These are phyloP conservation scores for Thermothielavioides terrestris DNA, from an alignment of 495 filamentous ascomycete genomes.

Conservation along the genomic window DNA sequence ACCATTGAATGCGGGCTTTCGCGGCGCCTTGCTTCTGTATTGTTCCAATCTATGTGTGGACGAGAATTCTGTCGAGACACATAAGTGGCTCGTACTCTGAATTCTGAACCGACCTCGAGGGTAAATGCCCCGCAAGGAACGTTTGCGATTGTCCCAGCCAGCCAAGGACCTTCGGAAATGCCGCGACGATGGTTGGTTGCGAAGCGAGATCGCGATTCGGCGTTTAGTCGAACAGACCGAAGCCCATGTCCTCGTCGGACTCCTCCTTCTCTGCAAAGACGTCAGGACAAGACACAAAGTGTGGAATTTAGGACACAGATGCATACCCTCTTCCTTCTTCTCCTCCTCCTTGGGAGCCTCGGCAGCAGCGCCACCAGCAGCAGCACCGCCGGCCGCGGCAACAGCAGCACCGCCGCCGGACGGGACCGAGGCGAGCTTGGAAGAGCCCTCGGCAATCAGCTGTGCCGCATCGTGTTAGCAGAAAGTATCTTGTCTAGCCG, in stretches of 20 bases:
- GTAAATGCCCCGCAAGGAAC: conserved; percentile 5
- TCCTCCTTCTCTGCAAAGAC: conserved; percentile 53
- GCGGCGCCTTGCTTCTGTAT: conserved; percentile 16
- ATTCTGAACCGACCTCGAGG: too few species aligned
- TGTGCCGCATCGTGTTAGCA: conserved; percentile 35
- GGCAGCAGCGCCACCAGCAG: conserved; percentile 57
- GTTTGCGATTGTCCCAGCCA: conserved; percentile 10
- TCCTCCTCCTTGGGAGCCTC: conserved; percentile 62
- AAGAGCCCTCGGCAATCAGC: conserved; percentile 84
- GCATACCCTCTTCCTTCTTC: conserved; percentile 64
- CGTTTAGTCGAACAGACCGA: conserved; percentile 97
- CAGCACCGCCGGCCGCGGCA: conserved; percentile 54
- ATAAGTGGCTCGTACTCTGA: too few species aligned
- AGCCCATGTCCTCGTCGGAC: conserved; percentile 99
- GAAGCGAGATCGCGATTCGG: conserved; percentile 5
- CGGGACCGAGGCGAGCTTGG: conserved; percentile 96
- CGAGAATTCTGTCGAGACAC: too few species aligned
- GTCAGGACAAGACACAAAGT: conserved; percentile 22
- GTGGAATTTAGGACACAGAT: neutral
- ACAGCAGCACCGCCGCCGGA: conserved; percentile 73
- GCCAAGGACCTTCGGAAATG: conserved; percentile 18
- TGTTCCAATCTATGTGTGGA: conserved; percentile 20
- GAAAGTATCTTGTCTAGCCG: neutral
- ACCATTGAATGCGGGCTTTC: too few species aligned
- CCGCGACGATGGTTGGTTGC: conserved; percentile 6